Percentiles rank a stretch among this genome's conserved stretches.
These are phyloP conservation scores for Colletotrichum truncatum DNA, from an alignment of 2,329 filamentous ascomycete species.

Conservation along the genomic window DNA sequence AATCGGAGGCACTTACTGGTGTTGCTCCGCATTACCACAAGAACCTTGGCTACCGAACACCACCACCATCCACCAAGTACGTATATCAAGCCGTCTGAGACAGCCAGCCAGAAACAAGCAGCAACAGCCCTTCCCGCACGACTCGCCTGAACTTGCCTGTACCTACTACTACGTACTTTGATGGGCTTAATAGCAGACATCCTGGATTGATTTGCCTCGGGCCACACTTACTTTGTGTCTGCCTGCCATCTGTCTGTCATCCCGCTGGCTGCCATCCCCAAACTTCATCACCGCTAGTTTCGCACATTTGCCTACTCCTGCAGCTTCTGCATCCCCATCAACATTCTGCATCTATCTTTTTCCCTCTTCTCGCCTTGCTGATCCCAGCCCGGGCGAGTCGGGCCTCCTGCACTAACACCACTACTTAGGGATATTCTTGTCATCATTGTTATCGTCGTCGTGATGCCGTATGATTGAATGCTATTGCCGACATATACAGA, in stretches of 20 bases:
- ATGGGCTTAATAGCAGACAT: too few relatives aligned
- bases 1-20: too few relatives aligned
- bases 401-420: not conserved
- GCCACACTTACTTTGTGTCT: not conserved
- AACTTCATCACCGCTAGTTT: conserved; percentile 18
- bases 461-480: too few relatives aligned
- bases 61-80: not conserved
- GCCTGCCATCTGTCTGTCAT: not conserved
- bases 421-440: not conserved
- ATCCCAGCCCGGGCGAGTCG: not conserved
- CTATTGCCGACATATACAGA: too few relatives aligned
- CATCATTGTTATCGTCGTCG: not conserved
- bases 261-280: conserved; percentile 1
- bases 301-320: not conserved
- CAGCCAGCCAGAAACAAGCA: conserved; percentile 1
- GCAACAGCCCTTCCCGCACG: conserved; percentile 13
- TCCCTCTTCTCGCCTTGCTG: not conserved
- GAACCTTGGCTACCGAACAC: conserved; percentile 2
- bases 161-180: too few relatives aligned
- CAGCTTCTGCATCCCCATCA: conserved; percentile 9
- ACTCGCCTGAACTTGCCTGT: not conserved
- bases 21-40: not conserved
- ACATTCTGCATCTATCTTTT: conserved; percentile 16
- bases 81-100: too few relatives aligned
- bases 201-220: not conserved